These are phyloP conservation scores for Knoxdaviesia capensis DNA, from an alignment of 2,329 filamentous ascomycete genomes.

Conservation along the genomic window DNA sequence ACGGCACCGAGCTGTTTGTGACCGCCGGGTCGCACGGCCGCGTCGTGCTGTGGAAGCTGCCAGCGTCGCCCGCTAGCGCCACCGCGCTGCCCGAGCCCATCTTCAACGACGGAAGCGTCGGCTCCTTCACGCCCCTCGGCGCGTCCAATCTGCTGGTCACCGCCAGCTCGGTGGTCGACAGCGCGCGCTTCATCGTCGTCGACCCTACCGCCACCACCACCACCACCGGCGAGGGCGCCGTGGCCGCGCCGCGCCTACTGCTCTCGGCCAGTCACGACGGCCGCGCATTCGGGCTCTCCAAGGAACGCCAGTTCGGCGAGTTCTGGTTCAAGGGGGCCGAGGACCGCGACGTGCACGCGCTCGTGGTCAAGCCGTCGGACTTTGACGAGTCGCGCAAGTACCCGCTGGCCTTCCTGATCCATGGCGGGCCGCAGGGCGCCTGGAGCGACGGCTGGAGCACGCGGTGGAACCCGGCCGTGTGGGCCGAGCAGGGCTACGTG, in stretches of 20 bases:
- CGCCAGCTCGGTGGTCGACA: conserved; percentile 51
- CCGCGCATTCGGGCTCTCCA: conserved; percentile 43
- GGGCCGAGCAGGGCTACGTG: conserved; percentile 74
- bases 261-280: conserved; percentile 49
- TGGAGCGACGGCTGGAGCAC: conserved; percentile 63
- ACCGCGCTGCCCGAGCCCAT: conserved; percentile 26
- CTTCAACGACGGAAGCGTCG: conserved; percentile 31
- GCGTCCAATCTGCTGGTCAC: conserved; percentile 39
- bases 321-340: conserved; percentile 27
- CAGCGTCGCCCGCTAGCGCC: conserved; percentile 29
- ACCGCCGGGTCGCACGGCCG: conserved; percentile 51
- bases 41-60: conserved; percentile 39
- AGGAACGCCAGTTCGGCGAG: conserved; percentile 37
- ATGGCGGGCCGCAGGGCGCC: conserved; percentile 64
- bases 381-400: conserved; percentile 57
- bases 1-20: conserved; percentile 47
- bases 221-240: conserved; percentile 8
- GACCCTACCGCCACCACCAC: conserved; percentile 19
- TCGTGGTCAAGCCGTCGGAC: conserved; percentile 38
- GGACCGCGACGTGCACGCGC: conserved; percentile 46
- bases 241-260: conserved; percentile 12
- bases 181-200: conserved; percentile 45
- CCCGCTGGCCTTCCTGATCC: conserved; percentile 60
- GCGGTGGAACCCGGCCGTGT: conserved; percentile 71
- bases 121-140: conserved; percentile 29